Evolutionary conservation across 768 basidiomycete genomes (phyloP), one percentile per base, ranked within the genome.

Genomic region (Rhodotorula toruloides): DNA sequence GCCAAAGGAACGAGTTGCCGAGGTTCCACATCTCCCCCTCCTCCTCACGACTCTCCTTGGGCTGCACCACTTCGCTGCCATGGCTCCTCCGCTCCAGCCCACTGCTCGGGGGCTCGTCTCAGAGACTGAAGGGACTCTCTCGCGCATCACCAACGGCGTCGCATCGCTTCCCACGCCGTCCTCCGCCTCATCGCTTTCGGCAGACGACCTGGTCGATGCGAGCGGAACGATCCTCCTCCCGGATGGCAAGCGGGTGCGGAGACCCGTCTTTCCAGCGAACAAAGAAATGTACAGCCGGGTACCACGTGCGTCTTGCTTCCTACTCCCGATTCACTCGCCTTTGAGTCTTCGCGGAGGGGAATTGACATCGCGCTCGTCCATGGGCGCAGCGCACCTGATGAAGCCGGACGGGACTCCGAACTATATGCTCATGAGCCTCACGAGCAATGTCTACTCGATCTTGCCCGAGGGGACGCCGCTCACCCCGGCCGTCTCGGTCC

Each of bases 361-460:
- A 1, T 50, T 34, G 31, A 32, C 49, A 31, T 34, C 37, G 11
- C 25, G 3, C 47, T 22, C 21, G 5, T 11, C 27, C 25, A 29
- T 6, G 34, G 36, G 5, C 0, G 4, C 56, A 67, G 70, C 65
- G 6, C 87, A 91, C 72, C 78, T 83, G 72, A 79, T 90, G 17
- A 81, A 89, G 8, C 78, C 86, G 0, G 81, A 82, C 53, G 83
- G 85, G 31, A 85, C 85, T 11, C 90, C 91, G 4, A 91, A 94
- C 76, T 94, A 94, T 77, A 84, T 93, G 49, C 83, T 87, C 27
- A 85, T 94, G 52, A 91, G 91, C 73, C 82, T 93, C 57, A 89
- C 85, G n/a, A 83, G 89, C 10, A 90, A 89, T 77, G 90, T 93
- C 61, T 94, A 94, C 77, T 89, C 91, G 63, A 84, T 92, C 73